Base-by-base conservation (phyloP, 1,139 yeast genomes). In the Pichia sp. region DNA sequence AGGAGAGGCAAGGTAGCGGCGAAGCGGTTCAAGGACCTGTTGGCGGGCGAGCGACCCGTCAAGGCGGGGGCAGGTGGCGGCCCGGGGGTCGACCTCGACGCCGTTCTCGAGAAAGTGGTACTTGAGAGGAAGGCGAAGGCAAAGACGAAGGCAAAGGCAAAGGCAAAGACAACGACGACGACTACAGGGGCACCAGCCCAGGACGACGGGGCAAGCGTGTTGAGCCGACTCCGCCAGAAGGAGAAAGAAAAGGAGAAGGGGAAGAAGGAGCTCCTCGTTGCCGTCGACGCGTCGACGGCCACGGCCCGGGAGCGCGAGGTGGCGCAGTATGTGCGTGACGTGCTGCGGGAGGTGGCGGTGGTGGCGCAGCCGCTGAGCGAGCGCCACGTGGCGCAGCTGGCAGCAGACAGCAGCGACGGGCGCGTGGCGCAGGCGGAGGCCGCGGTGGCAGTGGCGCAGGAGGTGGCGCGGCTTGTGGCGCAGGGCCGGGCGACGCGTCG, bases 311-410 rank as follows among this genome's bases (percentile, higher is more conserved):
- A 10, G 7, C 26, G 26, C n/a, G 42, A 39, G 42, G 42, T 39
- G 42, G 42, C 42, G 42, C 26, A 21, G 26, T 39, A 12, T 19
- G 42, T 39, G 53, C 49, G 10, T 46, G 53, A 3, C 7, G 49
- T 23, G 42, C 47, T 9, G 12, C 36, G 10, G 26, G 41, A 12
- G 26, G 19, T 34, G 40, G 19, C n/a, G 26, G 25, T 6, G 28
- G 28, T 25, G 28, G 6, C 49, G 51, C 16, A 47, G 48, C 0
- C 50, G 46, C 16, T 28, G 41, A 36, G 41, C 41, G 41, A 28
- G 41, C 40, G 28, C 7, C 47, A 25, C 10, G 47, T 34, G 47
- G 40, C 28, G 40, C 41, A 34, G 28, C 9, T 30, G 47, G 41
- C 26, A 41, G 41, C 19, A 16, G 30, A 34, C 41, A 31, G 47